A percentile compares a stretch with the other conserved stretches of the same genome.
These are phyloP conservation scores for Bruguiera hainesii DNA, from an alignment of 441 rosid species.

Conservation along the genomic window DNA sequence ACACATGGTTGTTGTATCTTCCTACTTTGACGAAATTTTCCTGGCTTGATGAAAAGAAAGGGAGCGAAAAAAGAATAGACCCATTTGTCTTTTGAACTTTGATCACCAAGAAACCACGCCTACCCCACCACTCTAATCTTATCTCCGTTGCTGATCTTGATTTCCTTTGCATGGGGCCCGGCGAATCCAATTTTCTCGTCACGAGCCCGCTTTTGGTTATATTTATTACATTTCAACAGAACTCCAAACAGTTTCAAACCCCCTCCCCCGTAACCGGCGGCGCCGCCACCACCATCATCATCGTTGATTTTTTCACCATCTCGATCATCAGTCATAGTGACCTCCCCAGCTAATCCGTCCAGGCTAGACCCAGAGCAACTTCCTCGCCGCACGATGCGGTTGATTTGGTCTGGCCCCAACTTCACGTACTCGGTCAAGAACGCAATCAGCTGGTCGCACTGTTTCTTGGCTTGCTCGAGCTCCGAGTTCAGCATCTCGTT, in stretches of 20 bases:
- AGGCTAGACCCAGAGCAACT: constrained; percentile 24
- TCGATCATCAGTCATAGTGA: neutral
- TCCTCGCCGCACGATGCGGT: constrained; percentile 54
- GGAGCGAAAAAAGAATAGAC: constrained; percentile 7
- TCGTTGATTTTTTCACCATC: neutral
- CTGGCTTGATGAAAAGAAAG: neutral
- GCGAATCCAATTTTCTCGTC: constrained; percentile 43
- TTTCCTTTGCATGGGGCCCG: constrained; percentile 47
- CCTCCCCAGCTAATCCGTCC: constrained; percentile 22
- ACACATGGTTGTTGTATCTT: neutral
- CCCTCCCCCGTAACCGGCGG: neutral
- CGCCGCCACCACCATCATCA: neutral
- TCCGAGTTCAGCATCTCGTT: constrained; percentile 71
- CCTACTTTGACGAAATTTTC: no score
- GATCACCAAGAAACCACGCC: neutral
- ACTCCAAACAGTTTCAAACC: constrained; percentile 79
- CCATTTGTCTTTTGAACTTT: constrained; percentile 25
- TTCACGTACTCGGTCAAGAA: constrained; percentile 57
- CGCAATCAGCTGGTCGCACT: constrained; percentile 64
- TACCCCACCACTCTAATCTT: constrained; percentile 2
- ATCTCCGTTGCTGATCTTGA: constrained; percentile 42
- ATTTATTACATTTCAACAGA: constrained; percentile 43
- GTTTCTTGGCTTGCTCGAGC: constrained; percentile 78
- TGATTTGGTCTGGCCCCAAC: constrained; percentile 67
- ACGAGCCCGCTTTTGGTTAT: constrained; percentile 48